These are phyloP conservation scores for Lasiodiplodia theobromae DNA, from an alignment of 2,329 filamentous ascomycete species.

Conservation along the genomic window DNA sequence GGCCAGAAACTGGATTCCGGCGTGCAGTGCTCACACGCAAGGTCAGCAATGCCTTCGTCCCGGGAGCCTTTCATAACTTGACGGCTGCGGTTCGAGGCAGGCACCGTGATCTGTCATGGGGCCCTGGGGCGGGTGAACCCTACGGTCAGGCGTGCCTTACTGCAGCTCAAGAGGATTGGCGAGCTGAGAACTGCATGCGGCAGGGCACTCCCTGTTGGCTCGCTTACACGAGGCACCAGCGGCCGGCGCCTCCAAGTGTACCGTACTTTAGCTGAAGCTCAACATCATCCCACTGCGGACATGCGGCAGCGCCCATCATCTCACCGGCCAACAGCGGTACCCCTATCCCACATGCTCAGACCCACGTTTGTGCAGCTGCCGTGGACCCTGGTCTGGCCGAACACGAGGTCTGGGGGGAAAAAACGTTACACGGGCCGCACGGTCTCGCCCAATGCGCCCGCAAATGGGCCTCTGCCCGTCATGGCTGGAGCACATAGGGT, in stretches of 20 bases:
- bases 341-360: constrained; percentile 1
- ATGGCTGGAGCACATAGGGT: background rate
- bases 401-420: constrained; percentile 11
- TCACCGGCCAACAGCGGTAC: constrained; percentile 9
- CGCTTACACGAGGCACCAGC: constrained; percentile 14
- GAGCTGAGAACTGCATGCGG: constrained; percentile 1
- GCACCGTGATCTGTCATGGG: background rate
- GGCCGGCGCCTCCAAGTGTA: background rate
- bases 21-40: background rate
- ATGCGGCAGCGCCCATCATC: constrained; percentile 10
- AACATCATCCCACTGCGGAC: constrained; percentile 21
- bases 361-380: background rate
- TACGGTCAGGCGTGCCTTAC: constrained; percentile 14
- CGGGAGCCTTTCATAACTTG: background rate
- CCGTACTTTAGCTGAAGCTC: constrained; percentile 3
- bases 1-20: background rate
- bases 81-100: background rate
- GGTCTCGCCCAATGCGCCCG: background rate
- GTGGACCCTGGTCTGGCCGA: constrained; percentile 18
- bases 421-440: constrained; percentile 9
- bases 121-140: background rate
- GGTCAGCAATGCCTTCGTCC: background rate
- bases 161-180: background rate
- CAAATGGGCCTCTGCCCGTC: background rate
- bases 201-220: constrained; percentile 4